Evolutionary conservation across 495 filamentous ascomycete species (phyloP).

Genomic region (Podospora didyma): DNA sequence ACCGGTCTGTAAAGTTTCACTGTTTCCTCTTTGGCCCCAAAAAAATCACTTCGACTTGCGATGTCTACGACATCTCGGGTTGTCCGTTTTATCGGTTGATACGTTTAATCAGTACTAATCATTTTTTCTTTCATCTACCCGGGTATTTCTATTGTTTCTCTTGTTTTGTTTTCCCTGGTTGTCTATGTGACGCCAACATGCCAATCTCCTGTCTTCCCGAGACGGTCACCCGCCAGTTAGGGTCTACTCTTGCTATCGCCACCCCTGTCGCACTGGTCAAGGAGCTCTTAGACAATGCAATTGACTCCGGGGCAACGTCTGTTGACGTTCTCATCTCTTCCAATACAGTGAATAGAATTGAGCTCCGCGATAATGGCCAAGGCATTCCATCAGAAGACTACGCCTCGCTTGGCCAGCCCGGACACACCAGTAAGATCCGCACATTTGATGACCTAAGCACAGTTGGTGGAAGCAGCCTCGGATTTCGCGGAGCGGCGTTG

Average conservation of each 20-base stretch:
- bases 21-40: too few species aligned
- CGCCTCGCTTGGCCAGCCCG: constrained; percentile 59
- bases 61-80: neutral
- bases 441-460: constrained; percentile 64
- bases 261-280: constrained; percentile 76
- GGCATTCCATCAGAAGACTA: constrained; percentile 75
- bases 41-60: too few species aligned
- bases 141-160: neutral
- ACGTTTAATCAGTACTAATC: too few species aligned
- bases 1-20: too few species aligned
- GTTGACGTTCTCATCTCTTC: constrained; percentile 69
- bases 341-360: constrained; percentile 78
- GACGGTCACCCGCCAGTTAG: constrained; percentile 60
- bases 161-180: neutral
- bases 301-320: constrained; percentile 75
- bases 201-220: constrained; percentile 55
- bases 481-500: constrained; percentile 85
- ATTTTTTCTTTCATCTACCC: too few species aligned
- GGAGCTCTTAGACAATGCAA: constrained; percentile 86
- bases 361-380: constrained; percentile 85
- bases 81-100: too few species aligned
- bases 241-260: constrained; percentile 68
- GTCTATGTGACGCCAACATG: constrained; percentile 13
- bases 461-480: constrained; percentile 64
- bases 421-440: constrained; percentile 84